Evolutionary conservation across 768 basidiomycete genomes (phyloP).

Genomic region (Amanita rubescens): DNA sequence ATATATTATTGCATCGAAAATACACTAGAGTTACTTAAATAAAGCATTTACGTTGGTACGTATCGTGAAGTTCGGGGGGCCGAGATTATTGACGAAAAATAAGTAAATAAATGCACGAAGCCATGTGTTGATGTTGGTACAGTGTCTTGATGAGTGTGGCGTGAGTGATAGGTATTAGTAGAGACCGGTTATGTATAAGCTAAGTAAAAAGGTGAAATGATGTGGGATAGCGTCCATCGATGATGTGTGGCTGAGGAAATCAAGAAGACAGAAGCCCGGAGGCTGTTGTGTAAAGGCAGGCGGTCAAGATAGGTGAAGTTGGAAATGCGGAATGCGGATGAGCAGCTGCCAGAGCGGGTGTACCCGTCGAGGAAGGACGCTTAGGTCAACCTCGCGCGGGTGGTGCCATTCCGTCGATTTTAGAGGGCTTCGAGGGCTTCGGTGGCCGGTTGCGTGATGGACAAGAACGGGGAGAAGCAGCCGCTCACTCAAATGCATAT

Average conservation of each 20-base stretch:
- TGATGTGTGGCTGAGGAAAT: neutral
- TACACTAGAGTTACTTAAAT: neutral
- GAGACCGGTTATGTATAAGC: neutral
- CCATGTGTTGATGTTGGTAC: constrained; percentile 3
- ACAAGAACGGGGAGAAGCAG: neutral
- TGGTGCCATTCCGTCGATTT: neutral
- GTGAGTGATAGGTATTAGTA: neutral
- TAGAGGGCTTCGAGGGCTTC: neutral
- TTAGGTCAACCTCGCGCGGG: neutral
- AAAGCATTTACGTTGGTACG: constrained; percentile 1
- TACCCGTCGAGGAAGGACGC: neutral
- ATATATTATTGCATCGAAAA: neutral
- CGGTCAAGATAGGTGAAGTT: neutral
- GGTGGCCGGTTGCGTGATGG: neutral
- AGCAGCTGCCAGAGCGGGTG: neutral
- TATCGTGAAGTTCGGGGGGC: neutral
- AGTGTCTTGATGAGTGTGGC: neutral
- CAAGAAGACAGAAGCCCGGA: neutral
- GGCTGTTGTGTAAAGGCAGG: neutral
- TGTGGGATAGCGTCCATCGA: neutral
- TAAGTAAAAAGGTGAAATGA: neutral
- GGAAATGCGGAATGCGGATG: neutral
- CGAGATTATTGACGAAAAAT: neutral
- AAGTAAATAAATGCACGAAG: neutral
- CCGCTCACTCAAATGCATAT: constrained; percentile 51